Evolutionary conservation across 2,329 filamentous ascomycete genomes (phyloP).

Genomic region (Aspergillus piperis): DNA sequence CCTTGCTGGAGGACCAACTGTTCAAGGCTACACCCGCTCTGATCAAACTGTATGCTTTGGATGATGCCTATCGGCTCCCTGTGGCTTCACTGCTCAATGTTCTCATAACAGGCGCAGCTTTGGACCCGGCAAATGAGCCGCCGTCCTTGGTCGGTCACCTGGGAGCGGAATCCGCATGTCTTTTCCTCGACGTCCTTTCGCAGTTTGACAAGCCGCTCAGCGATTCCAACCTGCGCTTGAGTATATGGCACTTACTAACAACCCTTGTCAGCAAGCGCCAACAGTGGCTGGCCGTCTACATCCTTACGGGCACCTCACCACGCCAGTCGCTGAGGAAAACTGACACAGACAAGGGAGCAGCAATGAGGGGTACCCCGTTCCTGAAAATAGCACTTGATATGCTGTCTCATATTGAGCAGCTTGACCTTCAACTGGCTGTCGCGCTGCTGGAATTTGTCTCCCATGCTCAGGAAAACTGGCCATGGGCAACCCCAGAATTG

Average conservation of each 20-base stretch:
- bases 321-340: constrained; percentile 65
- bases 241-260: constrained; percentile 83
- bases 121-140: constrained; percentile 66
- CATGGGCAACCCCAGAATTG: constrained; percentile 83
- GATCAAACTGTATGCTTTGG: constrained; percentile 72
- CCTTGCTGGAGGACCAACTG: constrained; percentile 71
- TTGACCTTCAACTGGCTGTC: constrained; percentile 67
- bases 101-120: constrained; percentile 69
- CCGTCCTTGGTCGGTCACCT: constrained; percentile 93
- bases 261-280: constrained; percentile 85
- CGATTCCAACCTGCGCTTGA: constrained; percentile 63
- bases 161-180: constrained; percentile 76
- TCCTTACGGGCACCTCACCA: constrained; percentile 85
- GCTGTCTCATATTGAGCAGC: constrained; percentile 64
- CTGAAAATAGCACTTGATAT: constrained; percentile 72
- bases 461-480: constrained; percentile 90
- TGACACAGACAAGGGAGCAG: constrained; percentile 52
- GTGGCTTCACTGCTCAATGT: constrained; percentile 71
- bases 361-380: constrained; percentile 63
- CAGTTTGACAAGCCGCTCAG: constrained; percentile 74
- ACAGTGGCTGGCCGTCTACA: constrained; percentile 92
- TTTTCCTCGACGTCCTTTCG: constrained; percentile 77
- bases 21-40: constrained; percentile 79
- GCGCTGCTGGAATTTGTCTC: constrained; percentile 84
- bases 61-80: constrained; percentile 65